phyloP scores from a whole-genome alignment of 2,329 filamentous ascomycete species.

The Neofusicoccum umdonicola region DNA sequence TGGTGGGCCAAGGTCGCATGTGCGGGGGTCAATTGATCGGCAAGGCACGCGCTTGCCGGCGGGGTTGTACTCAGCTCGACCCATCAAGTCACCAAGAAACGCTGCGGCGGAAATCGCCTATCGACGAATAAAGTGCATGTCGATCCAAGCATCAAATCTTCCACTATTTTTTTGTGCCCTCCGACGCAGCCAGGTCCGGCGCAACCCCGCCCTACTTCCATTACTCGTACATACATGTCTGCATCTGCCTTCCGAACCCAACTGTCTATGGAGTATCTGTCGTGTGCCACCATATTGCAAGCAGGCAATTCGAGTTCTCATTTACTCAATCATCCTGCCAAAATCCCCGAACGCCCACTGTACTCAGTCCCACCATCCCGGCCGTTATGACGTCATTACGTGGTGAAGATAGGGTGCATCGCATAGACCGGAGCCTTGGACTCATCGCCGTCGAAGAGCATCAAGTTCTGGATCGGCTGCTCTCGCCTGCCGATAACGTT shows the following conservation, averaged over 20 bases:
- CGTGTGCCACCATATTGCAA: neutral
- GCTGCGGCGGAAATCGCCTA: too few species aligned
- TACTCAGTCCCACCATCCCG: neutral
- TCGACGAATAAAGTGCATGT: too few species aligned
- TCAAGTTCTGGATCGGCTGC: conserved; percentile 93
- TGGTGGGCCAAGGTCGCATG: conserved; percentile 10
- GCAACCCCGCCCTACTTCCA: too few species aligned
- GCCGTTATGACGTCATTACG: neutral
- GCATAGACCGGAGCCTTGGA: conserved; percentile 78
- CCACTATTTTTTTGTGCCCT: too few species aligned
- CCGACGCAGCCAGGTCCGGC: too few species aligned
- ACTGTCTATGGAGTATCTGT: conserved; percentile 1
- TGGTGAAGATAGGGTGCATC: conserved; percentile 64
- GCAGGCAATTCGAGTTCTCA: neutral
- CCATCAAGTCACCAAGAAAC: neutral
- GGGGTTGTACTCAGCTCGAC: neutral
- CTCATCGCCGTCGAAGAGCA: conserved; percentile 83
- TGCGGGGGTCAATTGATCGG: conserved; percentile 4
- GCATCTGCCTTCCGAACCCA: neutral
- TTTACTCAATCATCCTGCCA: neutral
- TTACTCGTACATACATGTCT: too few species aligned
- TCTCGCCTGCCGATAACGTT: conserved; percentile 89
- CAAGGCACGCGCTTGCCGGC: neutral
- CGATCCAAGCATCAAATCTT: too few species aligned
- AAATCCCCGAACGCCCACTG: neutral